A percentile compares a stretch with the other conserved stretches of the same genome.
Evolutionary conservation across 2,329 filamentous ascomycete species (phyloP).

Genomic region (Exserohilum rostratum): DNA sequence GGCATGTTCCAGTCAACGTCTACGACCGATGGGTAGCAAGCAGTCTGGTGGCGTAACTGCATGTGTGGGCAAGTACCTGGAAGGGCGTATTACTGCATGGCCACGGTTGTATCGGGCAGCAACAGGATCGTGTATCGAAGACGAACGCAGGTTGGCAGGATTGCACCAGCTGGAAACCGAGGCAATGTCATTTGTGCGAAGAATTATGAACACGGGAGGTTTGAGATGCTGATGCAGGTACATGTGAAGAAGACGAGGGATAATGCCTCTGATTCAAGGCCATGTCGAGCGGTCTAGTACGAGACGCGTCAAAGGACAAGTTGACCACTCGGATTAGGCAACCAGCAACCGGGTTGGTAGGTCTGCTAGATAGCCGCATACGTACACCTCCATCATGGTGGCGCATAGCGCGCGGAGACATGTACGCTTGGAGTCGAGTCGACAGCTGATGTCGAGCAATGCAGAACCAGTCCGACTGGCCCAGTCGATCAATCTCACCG

Average conservation of each 20-base stretch:
- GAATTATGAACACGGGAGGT: conserved; percentile 1
- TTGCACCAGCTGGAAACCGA: neutral
- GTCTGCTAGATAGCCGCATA: conserved; percentile 33
- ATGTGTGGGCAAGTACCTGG: conserved; percentile 29
- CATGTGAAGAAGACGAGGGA: conserved; percentile 11
- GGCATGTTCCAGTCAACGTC: conserved; percentile 20
- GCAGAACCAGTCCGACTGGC: too few species aligned
- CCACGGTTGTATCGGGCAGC: conserved; percentile 18
- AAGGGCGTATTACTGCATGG: conserved; percentile 27
- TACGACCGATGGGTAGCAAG: conserved; percentile 34
- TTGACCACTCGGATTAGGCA: conserved; percentile 24
- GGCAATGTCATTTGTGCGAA: conserved; percentile 4
- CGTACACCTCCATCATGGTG: conserved; percentile 29
- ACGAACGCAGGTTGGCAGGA: neutral
- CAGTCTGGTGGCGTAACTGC: conserved; percentile 36
- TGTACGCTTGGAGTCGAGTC: conserved; percentile 38
- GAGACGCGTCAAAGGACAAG: conserved; percentile 9
- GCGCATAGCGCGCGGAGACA: conserved; percentile 39
- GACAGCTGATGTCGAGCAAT: too few species aligned
- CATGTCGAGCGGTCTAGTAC: conserved; percentile 32
- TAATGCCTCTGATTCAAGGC: conserved; percentile 3
- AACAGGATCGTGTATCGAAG: conserved; percentile 16
- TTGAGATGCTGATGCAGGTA: conserved; percentile 17
- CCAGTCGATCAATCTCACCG: conserved; percentile 32
- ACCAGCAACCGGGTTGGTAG: conserved; percentile 35